Conservation (phyloP, 2,329 filamentous ascomycete genomes). For the Sarocladium oryzae region DNA sequence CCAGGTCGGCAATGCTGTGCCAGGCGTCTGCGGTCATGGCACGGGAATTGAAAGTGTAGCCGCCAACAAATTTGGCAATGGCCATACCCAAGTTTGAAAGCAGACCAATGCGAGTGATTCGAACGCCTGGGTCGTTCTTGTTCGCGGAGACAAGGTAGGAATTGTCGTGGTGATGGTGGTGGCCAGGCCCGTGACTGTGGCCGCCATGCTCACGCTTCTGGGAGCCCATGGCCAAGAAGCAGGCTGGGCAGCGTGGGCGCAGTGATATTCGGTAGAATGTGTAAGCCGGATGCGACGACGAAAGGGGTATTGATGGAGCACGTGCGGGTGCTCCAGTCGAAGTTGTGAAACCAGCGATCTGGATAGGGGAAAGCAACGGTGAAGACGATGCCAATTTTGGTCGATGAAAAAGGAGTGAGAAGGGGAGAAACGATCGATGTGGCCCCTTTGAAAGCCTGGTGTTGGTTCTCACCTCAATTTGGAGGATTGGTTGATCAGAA, state of each 20-base stretch:
- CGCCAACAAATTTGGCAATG: conserved; percentile 83
- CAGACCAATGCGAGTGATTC: conserved; percentile 51
- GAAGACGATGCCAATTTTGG: background rate
- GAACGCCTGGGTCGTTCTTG: conserved; percentile 62
- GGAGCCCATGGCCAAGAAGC: conserved; percentile 15
- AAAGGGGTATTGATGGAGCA: conserved; percentile 22
- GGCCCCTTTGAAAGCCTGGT: background rate
- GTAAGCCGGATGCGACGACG: conserved; percentile 13
- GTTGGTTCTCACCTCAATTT: background rate
- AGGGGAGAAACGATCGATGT: background rate
- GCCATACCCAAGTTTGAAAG: conserved; percentile 93
- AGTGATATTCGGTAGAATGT: background rate
- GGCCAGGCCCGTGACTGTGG: conserved; percentile 40
- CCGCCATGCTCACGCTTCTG: conserved; percentile 25
- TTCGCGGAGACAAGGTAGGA: conserved; percentile 89
- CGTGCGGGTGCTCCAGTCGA: conserved; percentile 10
- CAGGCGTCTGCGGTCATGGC: conserved; percentile 89
- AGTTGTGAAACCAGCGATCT: conserved; percentile 2
- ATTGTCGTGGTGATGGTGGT: conserved; percentile 85
- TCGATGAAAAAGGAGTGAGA: background rate
- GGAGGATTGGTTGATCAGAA: background rate
- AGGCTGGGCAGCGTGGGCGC: conserved; percentile 1
- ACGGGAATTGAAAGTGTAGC: conserved; percentile 92
- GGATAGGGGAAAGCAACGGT: background rate
- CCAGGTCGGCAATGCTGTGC: conserved; percentile 90